Evolutionary conservation across 2,329 filamentous ascomycete genomes (phyloP), one percentile per base, ranked within the genome.

Genomic region (Helicocarpus griseus): DNA sequence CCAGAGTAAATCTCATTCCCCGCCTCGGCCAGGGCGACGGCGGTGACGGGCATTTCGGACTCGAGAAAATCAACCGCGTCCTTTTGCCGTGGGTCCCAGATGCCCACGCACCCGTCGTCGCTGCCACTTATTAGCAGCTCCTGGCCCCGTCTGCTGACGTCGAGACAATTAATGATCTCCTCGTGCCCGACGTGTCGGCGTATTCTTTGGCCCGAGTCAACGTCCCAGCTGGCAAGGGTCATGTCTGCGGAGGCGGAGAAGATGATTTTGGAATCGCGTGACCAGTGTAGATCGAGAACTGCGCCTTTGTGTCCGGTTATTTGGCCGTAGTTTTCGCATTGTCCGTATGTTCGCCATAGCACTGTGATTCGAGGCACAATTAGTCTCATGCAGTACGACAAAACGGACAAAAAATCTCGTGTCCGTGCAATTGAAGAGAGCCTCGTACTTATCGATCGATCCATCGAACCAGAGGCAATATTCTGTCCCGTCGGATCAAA

Each of bases 1-100:
- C 91, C 91, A 5, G 87, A 86, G 68, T 93, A 98, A 24, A 98
- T 81, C 71, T 97, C 93, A 66, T 95, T 95, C 17, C 93, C 93
- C 1, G 91, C 89, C 66, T 95, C 89, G 0, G 90, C 85, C n/a
- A 97, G 76, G 14, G 89, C 88, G 5, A 97, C 82, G 0, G 91
- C 87, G 1, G 93, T 97, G 52, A 98, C 82, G 1, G 93, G 93
- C 54, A 94, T 95, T 55, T 93, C 86, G 0, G 90, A 95, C 64
- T 91, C 82, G 56, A 97, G 85, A 61, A 90, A 89, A 62, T 94
- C 87, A 52, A 86, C 80, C 0, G 89, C 91, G 50, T 88, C 82
- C 69, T 96, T 97, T 52, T 88, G 85, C 60, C 93, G 80, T 7
- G 91, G 89, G 66, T 98, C 93, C 93, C 93, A 98, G 43, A 97